Evolutionary conservation across 169 alveolate genomes (phyloP).

Genomic region (Eimeria falciformis): DNA sequence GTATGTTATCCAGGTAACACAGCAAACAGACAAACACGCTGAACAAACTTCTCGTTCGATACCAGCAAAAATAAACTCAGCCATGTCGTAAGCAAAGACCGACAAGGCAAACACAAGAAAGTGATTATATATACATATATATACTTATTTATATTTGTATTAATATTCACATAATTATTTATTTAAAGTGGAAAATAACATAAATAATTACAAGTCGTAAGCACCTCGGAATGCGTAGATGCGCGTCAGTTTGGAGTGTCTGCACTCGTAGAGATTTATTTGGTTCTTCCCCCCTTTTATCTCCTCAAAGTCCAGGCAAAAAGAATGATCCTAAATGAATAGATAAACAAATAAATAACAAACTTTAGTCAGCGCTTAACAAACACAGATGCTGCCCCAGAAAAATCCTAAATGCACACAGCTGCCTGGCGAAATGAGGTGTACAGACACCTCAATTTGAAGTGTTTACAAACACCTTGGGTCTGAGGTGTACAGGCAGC

Average conservation of each 20-base stretch:
- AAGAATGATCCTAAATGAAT: slow-evolving; percentile 64
- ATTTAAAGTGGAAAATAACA: no score
- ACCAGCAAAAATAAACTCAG: no score
- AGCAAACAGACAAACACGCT: no score
- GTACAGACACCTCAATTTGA: neutral
- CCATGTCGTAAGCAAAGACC: no score
- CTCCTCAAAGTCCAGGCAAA: slow-evolving; percentile 73
- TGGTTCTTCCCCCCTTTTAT: slow-evolving; percentile 19
- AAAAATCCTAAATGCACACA: neutral
- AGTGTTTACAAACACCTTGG: neutral
- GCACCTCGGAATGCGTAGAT: slow-evolving; percentile 70
- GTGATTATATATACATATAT: no score
- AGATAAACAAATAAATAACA: no score
- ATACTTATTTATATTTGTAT: no score
- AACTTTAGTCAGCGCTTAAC: no score
- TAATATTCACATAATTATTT: no score
- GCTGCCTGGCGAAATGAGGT: neutral
- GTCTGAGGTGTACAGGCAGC: slow-evolving; percentile 32
- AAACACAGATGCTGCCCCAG: neutral
- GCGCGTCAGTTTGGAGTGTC: slow-evolving; percentile 35
- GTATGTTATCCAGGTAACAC: no score
- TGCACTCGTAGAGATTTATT: slow-evolving; percentile 46
- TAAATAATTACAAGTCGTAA: neutral
- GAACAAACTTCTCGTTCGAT: no score
- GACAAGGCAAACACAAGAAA: no score